phyloP scores from a whole-genome alignment of 2,329 filamentous ascomycete genomes.

The Coniosporium uncinatum region DNA sequence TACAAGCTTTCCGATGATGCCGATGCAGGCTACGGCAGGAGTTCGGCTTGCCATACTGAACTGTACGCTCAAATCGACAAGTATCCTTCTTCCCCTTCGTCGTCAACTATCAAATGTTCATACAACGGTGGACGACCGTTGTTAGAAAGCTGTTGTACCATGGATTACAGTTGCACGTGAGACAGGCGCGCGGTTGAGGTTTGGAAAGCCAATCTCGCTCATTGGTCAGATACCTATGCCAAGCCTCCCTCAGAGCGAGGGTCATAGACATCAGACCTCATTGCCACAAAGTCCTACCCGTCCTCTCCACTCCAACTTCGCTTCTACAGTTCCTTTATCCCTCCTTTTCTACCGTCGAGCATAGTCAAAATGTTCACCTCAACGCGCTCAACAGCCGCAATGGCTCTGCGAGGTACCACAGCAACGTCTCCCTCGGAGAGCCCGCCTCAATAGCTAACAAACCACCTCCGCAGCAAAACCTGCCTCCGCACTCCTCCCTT shows the following conservation, averaged over 20 bases:
- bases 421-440: not conserved
- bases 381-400: conserved; percentile 43
- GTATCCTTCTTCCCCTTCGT: too few relatives aligned
- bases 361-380: conserved; percentile 39
- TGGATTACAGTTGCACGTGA: too few relatives aligned
- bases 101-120: too few relatives aligned
- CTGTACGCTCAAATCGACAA: too few relatives aligned
- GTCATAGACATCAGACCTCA: too few relatives aligned
- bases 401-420: conserved; percentile 46
- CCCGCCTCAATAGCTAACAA: conserved; percentile 16
- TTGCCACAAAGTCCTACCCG: conserved; percentile 10
- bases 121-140: too few relatives aligned
- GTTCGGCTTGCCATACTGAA: conserved; percentile 40
- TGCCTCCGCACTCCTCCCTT: conserved; percentile 54
- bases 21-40: conserved; percentile 85
- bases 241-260: too few relatives aligned
- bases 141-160: too few relatives aligned
- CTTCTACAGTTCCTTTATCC: conserved; percentile 8
- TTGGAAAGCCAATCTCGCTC: too few relatives aligned
- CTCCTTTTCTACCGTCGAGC: conserved; percentile 9
- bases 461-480: conserved; percentile 53
- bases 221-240: too few relatives aligned
- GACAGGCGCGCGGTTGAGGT: too few relatives aligned
- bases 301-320: conserved; percentile 18
- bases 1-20: conserved; percentile 91